phyloP scores from a whole-genome alignment of 306 rosid genomes.

The Acacia confusa region DNA sequence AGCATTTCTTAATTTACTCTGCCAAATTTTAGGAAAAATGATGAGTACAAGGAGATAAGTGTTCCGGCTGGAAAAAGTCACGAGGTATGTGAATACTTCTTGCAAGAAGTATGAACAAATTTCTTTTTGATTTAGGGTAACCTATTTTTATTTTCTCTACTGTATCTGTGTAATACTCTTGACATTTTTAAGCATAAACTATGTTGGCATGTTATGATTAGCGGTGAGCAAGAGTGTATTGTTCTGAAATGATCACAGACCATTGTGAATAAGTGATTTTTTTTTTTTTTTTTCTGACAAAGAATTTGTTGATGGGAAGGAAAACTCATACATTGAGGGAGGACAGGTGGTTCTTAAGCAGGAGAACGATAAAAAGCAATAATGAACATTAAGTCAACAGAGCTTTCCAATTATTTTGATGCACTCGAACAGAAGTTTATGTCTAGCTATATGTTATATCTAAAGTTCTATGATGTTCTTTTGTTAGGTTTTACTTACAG shows the following conservation, averaged over 20 bases:
- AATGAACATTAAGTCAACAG: not conserved
- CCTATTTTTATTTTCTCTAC: slow-evolving; percentile 15
- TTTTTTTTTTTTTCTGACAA: not conserved
- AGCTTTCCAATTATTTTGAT: not conserved
- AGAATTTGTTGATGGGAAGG: not conserved
- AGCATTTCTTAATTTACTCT: not conserved
- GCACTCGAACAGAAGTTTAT: not conserved
- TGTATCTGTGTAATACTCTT: not conserved
- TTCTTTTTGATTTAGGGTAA: slow-evolving; percentile 11
- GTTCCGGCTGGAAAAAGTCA: slow-evolving; percentile 83
- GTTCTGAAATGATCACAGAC: not conserved
- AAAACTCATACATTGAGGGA: not conserved
- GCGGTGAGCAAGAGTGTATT: not conserved
- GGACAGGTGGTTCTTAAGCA: not conserved
- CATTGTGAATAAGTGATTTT: not conserved
- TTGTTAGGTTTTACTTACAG: slow-evolving; percentile 69
- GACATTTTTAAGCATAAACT: slow-evolving; percentile 4
- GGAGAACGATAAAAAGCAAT: not conserved
- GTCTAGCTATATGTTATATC: not conserved
- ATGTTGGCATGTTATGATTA: not conserved
- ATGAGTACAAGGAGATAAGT: slow-evolving; percentile 73
- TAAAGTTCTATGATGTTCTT: slow-evolving; percentile 9
- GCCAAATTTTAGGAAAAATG: slow-evolving; percentile 55
- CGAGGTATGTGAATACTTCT: slow-evolving; percentile 60
- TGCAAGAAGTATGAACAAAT: slow-evolving; percentile 16